Evolutionary conservation across 2,329 filamentous ascomycete species (phyloP).

Genomic region (Trichoderma oligosporum): DNA sequence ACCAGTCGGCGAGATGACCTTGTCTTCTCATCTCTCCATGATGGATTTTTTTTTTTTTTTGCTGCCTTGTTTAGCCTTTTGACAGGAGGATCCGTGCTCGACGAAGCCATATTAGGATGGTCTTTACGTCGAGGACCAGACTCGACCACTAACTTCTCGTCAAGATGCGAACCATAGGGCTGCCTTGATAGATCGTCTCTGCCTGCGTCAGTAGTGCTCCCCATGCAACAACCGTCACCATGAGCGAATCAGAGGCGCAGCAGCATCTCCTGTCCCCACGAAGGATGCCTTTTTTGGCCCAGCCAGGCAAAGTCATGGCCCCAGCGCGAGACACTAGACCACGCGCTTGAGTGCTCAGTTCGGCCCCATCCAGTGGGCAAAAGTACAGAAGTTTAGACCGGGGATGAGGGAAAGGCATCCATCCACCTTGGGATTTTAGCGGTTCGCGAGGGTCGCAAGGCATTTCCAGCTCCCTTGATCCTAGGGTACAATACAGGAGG

Average conservation of each 20-base stretch:
- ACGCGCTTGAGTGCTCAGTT: not conserved
- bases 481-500: not conserved
- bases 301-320: constrained; percentile 3
- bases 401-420: not conserved
- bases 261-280: constrained; percentile 3
- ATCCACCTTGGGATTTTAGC: not conserved
- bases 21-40: not conserved
- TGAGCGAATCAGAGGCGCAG: constrained; percentile 27
- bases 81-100: not conserved
- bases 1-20: not conserved
- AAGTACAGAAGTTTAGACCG: not conserved
- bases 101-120: constrained; percentile 10
- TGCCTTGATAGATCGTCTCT: constrained; percentile 23
- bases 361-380: not conserved
- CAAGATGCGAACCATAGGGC: constrained; percentile 21
- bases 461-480: constrained; percentile 8
- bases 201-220: constrained; percentile 28
- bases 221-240: constrained; percentile 32
- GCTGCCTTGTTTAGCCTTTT: constrained; percentile 2
- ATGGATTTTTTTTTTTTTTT: not conserved
- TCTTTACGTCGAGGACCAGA: constrained; percentile 2
- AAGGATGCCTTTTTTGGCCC: constrained; percentile 15
- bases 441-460: not conserved
- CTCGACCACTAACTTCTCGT: constrained; percentile 8
- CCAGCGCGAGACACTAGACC: constrained; percentile 12